Evolutionary conservation across 148 eudicot species (phyloP).

Genomic region (Linanthus parryae): DNA sequence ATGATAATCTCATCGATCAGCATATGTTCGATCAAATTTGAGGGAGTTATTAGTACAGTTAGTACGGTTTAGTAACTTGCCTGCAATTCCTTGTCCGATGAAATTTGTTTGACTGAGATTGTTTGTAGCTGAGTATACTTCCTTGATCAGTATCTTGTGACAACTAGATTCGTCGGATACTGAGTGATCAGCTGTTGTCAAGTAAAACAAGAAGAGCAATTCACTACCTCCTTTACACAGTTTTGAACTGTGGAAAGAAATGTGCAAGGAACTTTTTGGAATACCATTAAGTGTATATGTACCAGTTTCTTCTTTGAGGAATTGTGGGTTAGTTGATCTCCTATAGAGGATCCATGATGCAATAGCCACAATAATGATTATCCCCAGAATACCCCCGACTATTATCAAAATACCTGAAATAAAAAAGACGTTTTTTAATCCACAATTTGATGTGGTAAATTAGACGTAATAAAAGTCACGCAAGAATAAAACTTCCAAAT

Average conservation of each 20-base stretch:
- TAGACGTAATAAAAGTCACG: not conserved
- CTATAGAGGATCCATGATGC: constrained; percentile 16
- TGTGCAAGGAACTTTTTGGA: not conserved
- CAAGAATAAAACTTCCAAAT: too few relatives aligned
- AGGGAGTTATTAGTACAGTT: too few relatives aligned
- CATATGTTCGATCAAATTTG: too few relatives aligned
- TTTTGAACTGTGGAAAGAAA: not conserved
- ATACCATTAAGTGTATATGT: not conserved
- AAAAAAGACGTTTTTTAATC: not conserved
- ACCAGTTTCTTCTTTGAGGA: constrained; percentile 13
- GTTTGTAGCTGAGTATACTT: constrained; percentile 32
- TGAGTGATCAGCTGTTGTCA: constrained; percentile 15
- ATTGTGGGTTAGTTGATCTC: constrained; percentile 7
- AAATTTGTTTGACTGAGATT: constrained; percentile 32
- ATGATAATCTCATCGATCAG: too few relatives aligned
- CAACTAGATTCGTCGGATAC: constrained; percentile 8
- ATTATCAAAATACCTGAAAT: constrained; percentile 29
- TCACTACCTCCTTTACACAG: not conserved
- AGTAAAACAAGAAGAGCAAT: not conserved
- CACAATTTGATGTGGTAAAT: not conserved
- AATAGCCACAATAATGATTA: constrained; percentile 8
- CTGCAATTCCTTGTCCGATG: constrained; percentile 52
- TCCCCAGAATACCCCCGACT: constrained; percentile 22
- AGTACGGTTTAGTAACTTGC: constrained; percentile 18
- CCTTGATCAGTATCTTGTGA: constrained; percentile 22